Conservation (phyloP, 495 filamentous ascomycete genomes). For the Recurvomyces mirabilis region DNA sequence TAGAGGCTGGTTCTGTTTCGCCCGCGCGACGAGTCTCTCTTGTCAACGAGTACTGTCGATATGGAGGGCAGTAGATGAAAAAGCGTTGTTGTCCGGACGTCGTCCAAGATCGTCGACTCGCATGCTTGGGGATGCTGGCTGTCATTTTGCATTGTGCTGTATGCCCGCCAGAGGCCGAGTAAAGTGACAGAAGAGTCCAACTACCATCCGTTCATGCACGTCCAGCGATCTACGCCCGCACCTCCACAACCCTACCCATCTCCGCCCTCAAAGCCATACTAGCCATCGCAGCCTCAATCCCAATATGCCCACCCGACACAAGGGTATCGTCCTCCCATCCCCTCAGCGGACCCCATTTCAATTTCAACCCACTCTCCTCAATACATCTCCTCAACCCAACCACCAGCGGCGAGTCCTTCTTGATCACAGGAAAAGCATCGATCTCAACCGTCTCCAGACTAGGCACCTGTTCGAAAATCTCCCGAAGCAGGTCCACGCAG, state of each 20-base stretch:
- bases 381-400: constrained; percentile 49
- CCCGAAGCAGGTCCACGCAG: constrained; percentile 44
- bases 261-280: background rate
- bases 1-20: no score
- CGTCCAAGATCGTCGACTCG: no score
- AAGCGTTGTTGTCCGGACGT: no score
- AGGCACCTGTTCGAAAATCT: constrained; percentile 50
- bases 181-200: no score
- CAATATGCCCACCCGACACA: constrained; percentile 16
- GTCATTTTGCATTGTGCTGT: no score
- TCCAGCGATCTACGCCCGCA: constrained; percentile 3
- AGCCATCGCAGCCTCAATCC: constrained; percentile 19
- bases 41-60: no score
- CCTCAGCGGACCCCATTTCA: constrained; percentile 59
- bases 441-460: constrained; percentile 55
- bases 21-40: no score
- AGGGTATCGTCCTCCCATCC: constrained; percentile 42
- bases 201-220: no score
- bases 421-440: constrained; percentile 62
- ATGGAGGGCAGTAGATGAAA: no score
- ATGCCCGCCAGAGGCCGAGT: no score
- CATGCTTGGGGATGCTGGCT: no score
- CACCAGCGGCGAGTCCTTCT: constrained; percentile 60
- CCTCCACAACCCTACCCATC: constrained; percentile 3
- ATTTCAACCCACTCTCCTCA: constrained; percentile 37